A percentile compares a stretch with the other conserved stretches of the same genome.
These are phyloP conservation scores for Populus hybrid DNA, from an alignment of 441 rosid genomes.

Conservation along the genomic window DNA sequence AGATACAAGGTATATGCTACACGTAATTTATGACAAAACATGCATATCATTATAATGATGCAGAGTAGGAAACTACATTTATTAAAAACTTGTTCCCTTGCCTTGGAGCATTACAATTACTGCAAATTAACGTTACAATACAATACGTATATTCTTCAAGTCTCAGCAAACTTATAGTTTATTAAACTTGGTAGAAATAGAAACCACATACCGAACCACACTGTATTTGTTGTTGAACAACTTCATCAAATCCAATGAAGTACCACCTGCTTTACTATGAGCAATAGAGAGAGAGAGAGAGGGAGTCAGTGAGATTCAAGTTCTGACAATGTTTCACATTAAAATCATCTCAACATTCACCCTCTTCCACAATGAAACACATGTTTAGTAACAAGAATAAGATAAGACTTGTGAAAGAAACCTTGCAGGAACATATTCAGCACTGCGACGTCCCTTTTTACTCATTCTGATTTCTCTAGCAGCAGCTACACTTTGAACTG, in stretches of 20 bases:
- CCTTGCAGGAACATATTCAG: slow-evolving; percentile 64
- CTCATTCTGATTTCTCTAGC: slow-evolving; percentile 78
- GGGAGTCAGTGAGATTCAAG: not conserved
- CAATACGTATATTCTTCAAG: not conserved
- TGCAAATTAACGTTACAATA: not conserved
- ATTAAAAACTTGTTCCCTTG: not conserved
- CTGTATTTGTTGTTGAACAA: slow-evolving; percentile 78
- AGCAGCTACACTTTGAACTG: slow-evolving; percentile 78
- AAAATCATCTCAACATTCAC: slow-evolving; percentile 7
- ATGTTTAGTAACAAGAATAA: not conserved
- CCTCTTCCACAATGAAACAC: not conserved
- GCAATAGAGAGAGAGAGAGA: not conserved
- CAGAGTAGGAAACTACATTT: not conserved
- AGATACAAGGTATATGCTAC: not conserved
- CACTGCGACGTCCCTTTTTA: slow-evolving; percentile 82
- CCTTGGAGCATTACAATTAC: not conserved
- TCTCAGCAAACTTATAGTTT: not conserved
- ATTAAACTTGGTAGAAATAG: slow-evolving; percentile 1
- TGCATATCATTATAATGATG: not conserved
- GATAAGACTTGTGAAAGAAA: slow-evolving; percentile 20
- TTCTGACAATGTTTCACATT: not conserved
- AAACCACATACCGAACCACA: slow-evolving; percentile 55
- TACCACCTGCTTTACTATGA: slow-evolving; percentile 66
- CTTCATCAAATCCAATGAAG: slow-evolving; percentile 76
- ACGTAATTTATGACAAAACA: not conserved